Conservation (phyloP, 345 rosid genomes). For the Eucalyptus guilfoylei region DNA sequence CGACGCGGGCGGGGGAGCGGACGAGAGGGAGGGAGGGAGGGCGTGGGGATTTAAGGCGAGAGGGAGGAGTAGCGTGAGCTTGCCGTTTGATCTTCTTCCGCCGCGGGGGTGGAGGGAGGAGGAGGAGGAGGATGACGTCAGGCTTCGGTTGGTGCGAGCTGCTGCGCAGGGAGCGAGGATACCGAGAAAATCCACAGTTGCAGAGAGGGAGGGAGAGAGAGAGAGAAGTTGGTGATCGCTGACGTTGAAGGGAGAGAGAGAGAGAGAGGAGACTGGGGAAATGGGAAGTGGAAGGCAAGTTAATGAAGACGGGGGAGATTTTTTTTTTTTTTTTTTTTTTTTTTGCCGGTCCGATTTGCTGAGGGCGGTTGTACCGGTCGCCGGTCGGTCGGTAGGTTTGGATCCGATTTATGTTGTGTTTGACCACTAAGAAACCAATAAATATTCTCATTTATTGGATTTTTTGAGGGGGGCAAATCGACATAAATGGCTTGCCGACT, state of each 20-base stretch:
- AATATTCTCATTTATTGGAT: no score
- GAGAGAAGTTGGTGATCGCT: background rate
- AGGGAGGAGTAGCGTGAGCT: background rate
- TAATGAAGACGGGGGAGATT: background rate
- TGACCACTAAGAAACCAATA: background rate
- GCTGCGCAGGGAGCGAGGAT: background rate
- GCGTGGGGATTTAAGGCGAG: background rate
- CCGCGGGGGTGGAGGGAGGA: background rate
- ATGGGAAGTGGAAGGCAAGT: background rate
- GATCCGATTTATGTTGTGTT: background rate
- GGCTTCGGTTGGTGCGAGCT: background rate
- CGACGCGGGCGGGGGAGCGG: background rate
- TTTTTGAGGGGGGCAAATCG: rapidly evolving
- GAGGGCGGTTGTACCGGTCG: background rate
- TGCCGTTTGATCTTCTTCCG: background rate
- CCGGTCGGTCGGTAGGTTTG: background rate
- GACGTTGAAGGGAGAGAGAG: background rate
- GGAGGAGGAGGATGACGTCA: background rate
- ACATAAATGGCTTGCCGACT: rapidly evolving
- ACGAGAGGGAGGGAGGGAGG: background rate
- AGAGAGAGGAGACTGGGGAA: background rate
- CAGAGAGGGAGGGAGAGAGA: background rate
- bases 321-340: no score
- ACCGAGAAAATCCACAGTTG: background rate
- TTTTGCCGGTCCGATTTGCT: background rate